A percentile compares a stretch with the other conserved stretches of the same genome.
These are phyloP conservation scores for Moricandia moricandioides DNA, from an alignment of 345 rosid species.

Conservation along the genomic window DNA sequence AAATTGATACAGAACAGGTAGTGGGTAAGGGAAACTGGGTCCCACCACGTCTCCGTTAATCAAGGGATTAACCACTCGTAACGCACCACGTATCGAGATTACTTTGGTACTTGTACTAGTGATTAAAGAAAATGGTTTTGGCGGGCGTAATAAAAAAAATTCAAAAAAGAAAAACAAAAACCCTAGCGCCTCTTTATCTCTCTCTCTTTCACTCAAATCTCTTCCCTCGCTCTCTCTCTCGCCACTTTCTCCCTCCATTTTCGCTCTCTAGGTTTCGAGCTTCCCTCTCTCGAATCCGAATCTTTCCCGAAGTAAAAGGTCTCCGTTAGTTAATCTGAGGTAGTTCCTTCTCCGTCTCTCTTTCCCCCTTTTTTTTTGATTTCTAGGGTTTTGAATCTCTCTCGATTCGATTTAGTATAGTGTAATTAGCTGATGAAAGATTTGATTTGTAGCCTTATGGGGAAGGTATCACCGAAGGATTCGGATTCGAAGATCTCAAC, in stretches of 20 bases:
- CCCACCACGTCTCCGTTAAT: slow-evolving; percentile 20
- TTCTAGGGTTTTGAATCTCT: slow-evolving; percentile 9
- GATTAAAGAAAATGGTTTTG: slow-evolving; percentile 40
- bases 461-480: slow-evolving; percentile 65
- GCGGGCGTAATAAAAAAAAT: slow-evolving; percentile 59
- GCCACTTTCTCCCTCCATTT: slow-evolving; percentile 30
- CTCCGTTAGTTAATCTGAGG: slow-evolving; percentile 16
- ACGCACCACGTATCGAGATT: slow-evolving; percentile 39
- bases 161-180: slow-evolving; percentile 49
- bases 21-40: slow-evolving; percentile 15
- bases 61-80: slow-evolving; percentile 4
- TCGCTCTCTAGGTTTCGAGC: slow-evolving; percentile 22
- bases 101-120: slow-evolving; percentile 3
- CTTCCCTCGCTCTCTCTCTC: slow-evolving; percentile 37
- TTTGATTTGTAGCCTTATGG: slow-evolving; percentile 42
- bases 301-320: slow-evolving; percentile 5
- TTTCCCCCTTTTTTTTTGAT: background rate
- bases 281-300: slow-evolving; percentile 14
- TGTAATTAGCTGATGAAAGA: background rate
- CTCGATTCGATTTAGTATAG: background rate
- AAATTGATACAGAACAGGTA: slow-evolving; percentile 8
- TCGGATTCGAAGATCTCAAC: slow-evolving; percentile 40
- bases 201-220: slow-evolving; percentile 11
- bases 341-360: slow-evolving; percentile 5
- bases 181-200: slow-evolving; percentile 53